Conservation (phyloP, 2,329 filamentous ascomycete species). For the Dothiorella sarmentorum region DNA sequence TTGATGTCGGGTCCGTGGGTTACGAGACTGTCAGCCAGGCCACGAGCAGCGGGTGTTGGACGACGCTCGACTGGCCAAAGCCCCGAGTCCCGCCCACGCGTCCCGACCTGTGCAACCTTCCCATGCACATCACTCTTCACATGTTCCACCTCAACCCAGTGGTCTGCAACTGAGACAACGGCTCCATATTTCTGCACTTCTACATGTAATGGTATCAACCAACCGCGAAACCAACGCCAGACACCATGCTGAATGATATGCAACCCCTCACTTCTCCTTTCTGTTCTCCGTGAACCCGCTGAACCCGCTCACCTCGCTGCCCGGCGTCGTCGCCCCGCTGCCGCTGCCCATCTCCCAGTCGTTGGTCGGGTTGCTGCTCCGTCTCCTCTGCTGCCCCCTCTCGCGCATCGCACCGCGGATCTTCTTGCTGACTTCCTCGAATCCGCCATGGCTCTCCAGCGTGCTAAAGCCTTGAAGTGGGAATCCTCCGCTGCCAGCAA, state of each 20-base stretch:
- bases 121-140: neutral
- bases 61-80: neutral
- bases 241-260: constrained; percentile 13
- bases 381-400: constrained; percentile 62
- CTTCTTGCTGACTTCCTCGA: constrained; percentile 79
- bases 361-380: constrained; percentile 25
- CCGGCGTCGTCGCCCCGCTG: constrained; percentile 25
- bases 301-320: constrained; percentile 22
- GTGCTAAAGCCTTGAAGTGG: constrained; percentile 68
- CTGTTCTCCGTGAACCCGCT: constrained; percentile 11
- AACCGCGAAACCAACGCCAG: constrained; percentile 12
- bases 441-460: constrained; percentile 62
- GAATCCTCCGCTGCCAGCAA: constrained; percentile 60
- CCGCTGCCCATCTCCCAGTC: constrained; percentile 23
- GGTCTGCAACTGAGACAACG: neutral
- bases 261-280: constrained; percentile 6
- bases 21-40: neutral
- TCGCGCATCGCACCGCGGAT: constrained; percentile 83
- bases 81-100: neutral
- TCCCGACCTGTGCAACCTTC: neutral
- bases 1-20: constrained; percentile 11
- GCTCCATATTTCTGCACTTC: constrained; percentile 2
- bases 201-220: constrained; percentile 6
- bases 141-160: neutral
- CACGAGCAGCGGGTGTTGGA: neutral